A percentile compares a stretch with the other conserved stretches of the same genome.
Conservation (phyloP, 345 rosid genomes). For the Salix viminalis region DNA sequence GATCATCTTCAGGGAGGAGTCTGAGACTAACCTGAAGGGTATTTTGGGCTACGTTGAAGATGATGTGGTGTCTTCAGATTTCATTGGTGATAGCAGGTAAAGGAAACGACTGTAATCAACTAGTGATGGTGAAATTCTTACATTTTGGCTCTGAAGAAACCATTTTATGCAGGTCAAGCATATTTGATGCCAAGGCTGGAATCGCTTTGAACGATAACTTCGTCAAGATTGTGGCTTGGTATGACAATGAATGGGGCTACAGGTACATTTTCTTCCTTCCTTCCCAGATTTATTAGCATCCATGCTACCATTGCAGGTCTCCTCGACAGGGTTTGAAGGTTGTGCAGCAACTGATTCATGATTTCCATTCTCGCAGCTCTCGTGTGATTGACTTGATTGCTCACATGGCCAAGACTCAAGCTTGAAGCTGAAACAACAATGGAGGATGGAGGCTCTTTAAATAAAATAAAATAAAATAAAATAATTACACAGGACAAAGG, state of each 20-base stretch:
- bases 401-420: constrained; percentile 20
- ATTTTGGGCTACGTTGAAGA: constrained; percentile 80
- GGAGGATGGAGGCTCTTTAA: background rate
- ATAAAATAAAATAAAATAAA: too few relatives aligned
- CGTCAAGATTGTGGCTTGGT: constrained; percentile 78
- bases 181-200: constrained; percentile 94
- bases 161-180: constrained; percentile 57
- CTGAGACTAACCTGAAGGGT: constrained; percentile 76
- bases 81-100: constrained; percentile 74
- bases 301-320: background rate
- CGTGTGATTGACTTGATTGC: constrained; percentile 75
- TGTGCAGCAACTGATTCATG: background rate
- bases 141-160: too few relatives aligned
- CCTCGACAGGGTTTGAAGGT: background rate
- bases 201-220: constrained; percentile 66
- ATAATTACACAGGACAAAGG: too few relatives aligned
- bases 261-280: constrained; percentile 31
- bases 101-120: background rate
- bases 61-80: constrained; percentile 83
- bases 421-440: background rate
- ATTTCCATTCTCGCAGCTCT: constrained; percentile 39
- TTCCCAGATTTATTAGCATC: background rate
- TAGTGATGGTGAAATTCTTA: too few relatives aligned
- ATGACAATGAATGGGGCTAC: constrained; percentile 96
- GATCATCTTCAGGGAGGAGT: constrained; percentile 48